A percentile compares a stretch with the other conserved stretches of the same genome.
phyloP scores from a whole-genome alignment of 352 stramenopile genomes.

The Globisporangium apiculatum region DNA sequence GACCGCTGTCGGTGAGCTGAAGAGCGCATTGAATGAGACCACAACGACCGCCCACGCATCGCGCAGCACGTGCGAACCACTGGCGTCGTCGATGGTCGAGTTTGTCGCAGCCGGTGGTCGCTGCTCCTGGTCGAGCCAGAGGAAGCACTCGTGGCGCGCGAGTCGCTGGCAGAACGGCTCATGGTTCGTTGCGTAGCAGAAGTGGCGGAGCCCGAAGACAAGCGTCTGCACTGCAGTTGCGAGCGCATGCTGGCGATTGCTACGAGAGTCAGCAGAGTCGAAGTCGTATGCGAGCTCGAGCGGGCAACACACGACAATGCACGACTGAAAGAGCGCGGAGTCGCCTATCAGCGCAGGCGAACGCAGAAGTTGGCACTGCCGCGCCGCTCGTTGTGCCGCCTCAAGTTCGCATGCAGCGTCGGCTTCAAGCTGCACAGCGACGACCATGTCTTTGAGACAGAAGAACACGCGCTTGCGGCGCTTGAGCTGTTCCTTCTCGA shows the following conservation, averaged over 20 bases:
- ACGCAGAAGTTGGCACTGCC: conserved; percentile 14
- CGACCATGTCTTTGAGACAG: conserved; percentile 23
- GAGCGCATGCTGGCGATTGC: neutral
- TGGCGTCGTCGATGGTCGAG: neutral
- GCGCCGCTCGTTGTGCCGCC: conserved; percentile 3
- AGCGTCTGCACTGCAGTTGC: conserved; percentile 17
- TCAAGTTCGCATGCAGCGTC: conserved; percentile 13
- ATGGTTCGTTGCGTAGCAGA: conserved; percentile 15
- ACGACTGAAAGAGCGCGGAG: conserved; percentile 16
- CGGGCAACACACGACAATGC: conserved; percentile 27
- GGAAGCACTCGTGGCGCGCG: conserved; percentile 19
- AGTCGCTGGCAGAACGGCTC: conserved; percentile 18
- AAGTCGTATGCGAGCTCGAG: conserved; percentile 13
- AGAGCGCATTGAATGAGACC: conserved; percentile 25
- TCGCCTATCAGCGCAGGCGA: conserved; percentile 10
- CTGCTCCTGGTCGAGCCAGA: conserved; percentile 20
- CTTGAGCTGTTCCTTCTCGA: conserved; percentile 31
- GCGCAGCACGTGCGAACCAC: conserved; percentile 4
- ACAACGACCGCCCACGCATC: conserved; percentile 22
- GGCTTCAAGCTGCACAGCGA: conserved; percentile 15
- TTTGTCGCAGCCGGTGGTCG: too few species aligned
- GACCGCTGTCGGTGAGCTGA: conserved; percentile 17
- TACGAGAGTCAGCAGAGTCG: neutral
- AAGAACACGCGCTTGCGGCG: conserved; percentile 21
- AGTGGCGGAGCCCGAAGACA: conserved; percentile 21